Percentiles rank a stretch among this genome's conserved stretches.
Evolutionary conservation across 768 basidiomycete species (phyloP).

Genomic region (Austroboletus eburneus): DNA sequence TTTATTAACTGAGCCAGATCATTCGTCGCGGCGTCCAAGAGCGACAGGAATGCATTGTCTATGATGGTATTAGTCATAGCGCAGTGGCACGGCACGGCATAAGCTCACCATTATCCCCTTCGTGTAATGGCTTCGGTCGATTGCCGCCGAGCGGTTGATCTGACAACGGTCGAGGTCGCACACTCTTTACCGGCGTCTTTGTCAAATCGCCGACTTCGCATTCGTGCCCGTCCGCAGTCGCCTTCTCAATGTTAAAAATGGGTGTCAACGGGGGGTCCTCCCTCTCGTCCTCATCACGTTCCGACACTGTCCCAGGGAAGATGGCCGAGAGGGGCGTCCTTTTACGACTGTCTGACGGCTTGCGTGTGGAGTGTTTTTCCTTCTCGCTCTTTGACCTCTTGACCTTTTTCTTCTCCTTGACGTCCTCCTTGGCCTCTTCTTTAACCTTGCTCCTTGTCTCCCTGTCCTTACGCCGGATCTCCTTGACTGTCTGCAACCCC

Average conservation of each 20-base stretch:
- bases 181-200: slow-evolving; percentile 37
- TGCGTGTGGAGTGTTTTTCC: slow-evolving; percentile 32
- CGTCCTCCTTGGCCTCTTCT: slow-evolving; percentile 34
- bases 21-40: slow-evolving; percentile 76
- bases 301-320: slow-evolving; percentile 44
- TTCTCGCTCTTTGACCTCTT: slow-evolving; percentile 25
- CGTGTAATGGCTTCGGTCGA: slow-evolving; percentile 47
- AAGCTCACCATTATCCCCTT: slow-evolving; percentile 42
- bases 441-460: slow-evolving; percentile 35
- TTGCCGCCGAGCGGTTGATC: slow-evolving; percentile 54
- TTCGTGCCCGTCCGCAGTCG: slow-evolving; percentile 50
- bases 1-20: slow-evolving; percentile 77
- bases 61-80: neutral
- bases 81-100: neutral
- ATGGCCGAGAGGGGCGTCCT: slow-evolving; percentile 54
- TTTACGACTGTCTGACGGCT: slow-evolving; percentile 47
- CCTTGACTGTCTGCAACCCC: slow-evolving; percentile 45
- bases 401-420: slow-evolving; percentile 29
- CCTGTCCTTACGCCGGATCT: slow-evolving; percentile 39
- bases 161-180: slow-evolving; percentile 54
- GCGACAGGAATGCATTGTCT: slow-evolving; percentile 53
- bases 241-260: slow-evolving; percentile 45
- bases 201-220: neutral
- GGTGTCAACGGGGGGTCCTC: slow-evolving; percentile 10
- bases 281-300: slow-evolving; percentile 12